Evolutionary conservation across 2,329 filamentous ascomycete genomes (phyloP), one percentile per base, ranked within the genome.

Genomic region (Didymella glomerata): DNA sequence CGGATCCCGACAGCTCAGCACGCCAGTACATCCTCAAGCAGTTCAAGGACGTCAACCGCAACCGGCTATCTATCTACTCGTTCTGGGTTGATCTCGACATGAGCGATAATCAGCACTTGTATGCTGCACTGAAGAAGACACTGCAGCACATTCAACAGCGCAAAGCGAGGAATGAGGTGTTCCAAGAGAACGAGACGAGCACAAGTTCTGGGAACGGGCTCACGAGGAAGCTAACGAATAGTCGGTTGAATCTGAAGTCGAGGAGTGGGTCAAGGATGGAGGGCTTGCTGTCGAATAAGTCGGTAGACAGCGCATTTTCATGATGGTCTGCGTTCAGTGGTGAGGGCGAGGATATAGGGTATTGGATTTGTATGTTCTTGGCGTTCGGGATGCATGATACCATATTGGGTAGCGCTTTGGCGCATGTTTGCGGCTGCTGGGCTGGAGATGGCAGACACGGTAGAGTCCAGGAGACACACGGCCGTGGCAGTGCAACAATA

Each of bases 41-140:
- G 3, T 75, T 76, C 63, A 76, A 73, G 45, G 66, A 68, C 3
- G 64, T 75, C 11, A 76, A 76, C 38, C 63, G 68, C 5, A 72
- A 72, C 40, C 53, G 58, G 0, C 54, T 76, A 7, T 68, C 67
- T 9, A 69, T 76, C n/a, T 76, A 76, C 51, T 70, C 66, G 0
- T 76, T 76, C 53, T 76, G 74, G 74, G 73, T 75, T 13, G 74
- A 76, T 44, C 67, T 76, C 8, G 73, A 76, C 40, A 68, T 75
- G 61, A 67, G 68, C 51, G 73, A 76, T 46, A 76, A 76, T 40
- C 62, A 67, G 46, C 71, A 76, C 48, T 41, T 76, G 32, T 76
- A 76, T 41, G 68, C 70, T 8, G 73, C 74, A 54, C 62, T 76
- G 10, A 76, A 75, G 60, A 73, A 72, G 53, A 76, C 73, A 9